A percentile compares a stretch with the other conserved stretches of the same genome.
Conservation (phyloP, 2,329 filamentous ascomycete species). For the Scedosporium minutisporum region DNA sequence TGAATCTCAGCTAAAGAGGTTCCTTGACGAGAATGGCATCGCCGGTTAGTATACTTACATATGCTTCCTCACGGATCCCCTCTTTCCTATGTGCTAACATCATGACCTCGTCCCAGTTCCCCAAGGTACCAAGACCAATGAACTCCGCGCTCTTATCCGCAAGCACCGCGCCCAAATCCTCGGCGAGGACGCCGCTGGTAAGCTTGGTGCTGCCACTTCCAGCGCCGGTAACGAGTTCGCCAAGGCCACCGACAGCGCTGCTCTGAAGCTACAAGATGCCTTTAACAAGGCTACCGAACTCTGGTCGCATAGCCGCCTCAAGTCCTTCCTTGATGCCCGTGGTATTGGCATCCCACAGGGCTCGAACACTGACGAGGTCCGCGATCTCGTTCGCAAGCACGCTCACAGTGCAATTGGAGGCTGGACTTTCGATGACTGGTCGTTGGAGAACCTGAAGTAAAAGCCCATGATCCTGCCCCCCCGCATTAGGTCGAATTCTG, state of each 20-base stretch:
- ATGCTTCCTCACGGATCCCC: not conserved
- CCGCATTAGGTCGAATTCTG: too few species aligned
- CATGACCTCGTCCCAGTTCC: constrained; percentile 30
- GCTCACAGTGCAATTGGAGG: constrained; percentile 59
- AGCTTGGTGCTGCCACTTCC: constrained; percentile 63
- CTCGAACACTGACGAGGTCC: constrained; percentile 62
- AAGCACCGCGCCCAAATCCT: constrained; percentile 70
- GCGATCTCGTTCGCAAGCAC: constrained; percentile 65
- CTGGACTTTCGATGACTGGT: constrained; percentile 71
- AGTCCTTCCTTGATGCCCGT: constrained; percentile 68
- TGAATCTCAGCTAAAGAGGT: constrained; percentile 81
- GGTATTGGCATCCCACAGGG: constrained; percentile 65
- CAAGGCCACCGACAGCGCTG: constrained; percentile 61
- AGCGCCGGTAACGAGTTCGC: constrained; percentile 69
- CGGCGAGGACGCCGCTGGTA: constrained; percentile 52
- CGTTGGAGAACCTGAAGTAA: constrained; percentile 49
- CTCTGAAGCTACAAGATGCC: constrained; percentile 51
- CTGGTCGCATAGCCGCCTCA: constrained; percentile 71
- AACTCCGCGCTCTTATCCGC: constrained; percentile 80
- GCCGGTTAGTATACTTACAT: constrained; percentile 21
- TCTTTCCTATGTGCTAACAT: not conserved
- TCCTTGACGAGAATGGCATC: constrained; percentile 83
- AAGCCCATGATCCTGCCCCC: not conserved
- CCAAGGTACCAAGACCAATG: constrained; percentile 83
- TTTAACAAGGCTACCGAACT: constrained; percentile 52